Percentiles rank a stretch among this genome's conserved stretches.
phyloP scores from a whole-genome alignment of 2,329 filamentous ascomycete genomes.

The Penicillium sp. region DNA sequence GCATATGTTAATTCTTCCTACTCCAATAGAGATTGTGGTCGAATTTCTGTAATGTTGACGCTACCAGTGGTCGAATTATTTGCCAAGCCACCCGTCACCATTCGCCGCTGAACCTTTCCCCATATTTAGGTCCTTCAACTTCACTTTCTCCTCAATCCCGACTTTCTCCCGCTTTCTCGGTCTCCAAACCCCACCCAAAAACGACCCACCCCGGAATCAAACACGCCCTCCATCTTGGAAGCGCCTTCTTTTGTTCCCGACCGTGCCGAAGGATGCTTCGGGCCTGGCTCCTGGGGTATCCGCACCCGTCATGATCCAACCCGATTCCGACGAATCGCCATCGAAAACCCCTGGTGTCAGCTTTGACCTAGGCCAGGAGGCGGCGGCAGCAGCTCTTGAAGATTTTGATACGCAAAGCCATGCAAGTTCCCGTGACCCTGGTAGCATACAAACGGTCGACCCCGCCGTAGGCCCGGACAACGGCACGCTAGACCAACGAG shows the following conservation, averaged over 20 bases:
- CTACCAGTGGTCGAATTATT: constrained; percentile 16
- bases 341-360: constrained; percentile 28
- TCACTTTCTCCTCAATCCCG: constrained; percentile 22
- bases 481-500: constrained; percentile 23
- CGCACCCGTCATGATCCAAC: constrained; percentile 41
- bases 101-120: constrained; percentile 32
- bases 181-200: neutral
- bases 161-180: constrained; percentile 7
- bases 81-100: constrained; percentile 34
- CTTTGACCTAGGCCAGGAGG: constrained; percentile 29
- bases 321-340: constrained; percentile 35
- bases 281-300: constrained; percentile 35
- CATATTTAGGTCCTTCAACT: constrained; percentile 27
- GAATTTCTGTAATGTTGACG: constrained; percentile 15
- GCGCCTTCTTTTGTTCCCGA: neutral
- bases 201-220: constrained; percentile 10
- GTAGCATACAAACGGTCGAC: constrained; percentile 30
- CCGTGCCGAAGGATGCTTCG: constrained; percentile 36
- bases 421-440: constrained; percentile 38
- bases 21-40: neutral
- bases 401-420: constrained; percentile 39
- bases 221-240: constrained; percentile 1
- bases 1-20: neutral
- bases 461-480: constrained; percentile 21
- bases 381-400: constrained; percentile 26